Evolutionary conservation across 495 filamentous ascomycete genomes (phyloP), one percentile per base, ranked within the genome.

Genomic region (Talaromyces stipitatus): DNA sequence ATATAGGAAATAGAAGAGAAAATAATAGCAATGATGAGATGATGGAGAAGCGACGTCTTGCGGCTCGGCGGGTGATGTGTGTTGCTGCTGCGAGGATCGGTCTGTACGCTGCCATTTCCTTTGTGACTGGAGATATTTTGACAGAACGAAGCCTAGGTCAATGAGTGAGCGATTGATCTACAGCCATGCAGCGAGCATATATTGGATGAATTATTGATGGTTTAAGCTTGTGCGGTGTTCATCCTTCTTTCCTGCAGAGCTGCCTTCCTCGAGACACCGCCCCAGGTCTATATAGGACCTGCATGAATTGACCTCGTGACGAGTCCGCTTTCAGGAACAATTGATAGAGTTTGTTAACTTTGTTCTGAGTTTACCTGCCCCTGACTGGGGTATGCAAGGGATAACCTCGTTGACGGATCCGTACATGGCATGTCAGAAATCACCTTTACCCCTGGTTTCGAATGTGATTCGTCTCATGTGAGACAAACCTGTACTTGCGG

Each of bases 1-100:
- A 12, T 5, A 71, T 36, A 1, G 72, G 70, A 43, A 66, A 23
- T 7, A 73, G 38, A 16, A 70, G 14, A 22, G 62, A 58, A 8
- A 66, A 16, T 2, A 67, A 26, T 16, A 58, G 57, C 18, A 65
- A 16, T 8, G 66, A 64, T 8, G 68, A 11, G 38, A 68, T 14
- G 16, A 56, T 30, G 18, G 38, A 16, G 7, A 27, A 8, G 26
- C 29, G 48, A 6, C 45, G 43, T 6, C 55, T 7, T 4, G 30
- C n/a, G 30, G 46, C 55, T 7, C 55, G 55, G 7, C 46, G 55
- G 45, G 41, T 26, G 20, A 57, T 23, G 46, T 51, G 55, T 9
- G 23, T 22, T 2, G 55, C 55, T 28, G 16, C 51, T 22, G 29
- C 51, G 16, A 54, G 30, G 51, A 52, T 26, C n/a, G 36, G 36